Percentiles rank a stretch among this genome's conserved stretches.
phyloP scores from a whole-genome alignment of 257 asterid species.

The Nyctanthes arbortristis region DNA sequence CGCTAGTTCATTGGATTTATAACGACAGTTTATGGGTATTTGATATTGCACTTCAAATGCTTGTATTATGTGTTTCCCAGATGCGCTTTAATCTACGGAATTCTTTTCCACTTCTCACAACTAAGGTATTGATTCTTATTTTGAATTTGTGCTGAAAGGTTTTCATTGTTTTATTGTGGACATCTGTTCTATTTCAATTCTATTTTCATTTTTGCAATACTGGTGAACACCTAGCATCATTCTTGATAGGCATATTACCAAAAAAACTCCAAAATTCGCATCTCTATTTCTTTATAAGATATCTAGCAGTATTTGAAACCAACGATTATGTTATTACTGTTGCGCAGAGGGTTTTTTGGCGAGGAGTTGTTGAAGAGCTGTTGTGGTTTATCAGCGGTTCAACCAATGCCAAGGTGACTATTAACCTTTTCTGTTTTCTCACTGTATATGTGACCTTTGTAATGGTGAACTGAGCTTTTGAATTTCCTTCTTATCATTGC shows the following conservation, averaged over 20 bases:
- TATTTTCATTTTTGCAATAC: background rate
- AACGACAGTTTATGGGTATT: slow-evolving; percentile 4
- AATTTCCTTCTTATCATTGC: background rate
- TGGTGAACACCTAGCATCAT: background rate
- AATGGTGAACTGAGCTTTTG: background rate
- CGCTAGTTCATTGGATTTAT: no score
- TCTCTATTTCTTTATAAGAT: background rate
- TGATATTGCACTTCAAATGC: slow-evolving; percentile 14
- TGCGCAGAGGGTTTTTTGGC: slow-evolving; percentile 85
- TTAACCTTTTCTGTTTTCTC: background rate
- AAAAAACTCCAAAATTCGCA: slow-evolving; percentile 4
- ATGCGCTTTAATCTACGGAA: slow-evolving; percentile 87
- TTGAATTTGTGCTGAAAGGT: slow-evolving; percentile 4
- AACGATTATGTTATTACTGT: slow-evolving; percentile 7
- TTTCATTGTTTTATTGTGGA: background rate
- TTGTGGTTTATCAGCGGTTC: slow-evolving; percentile 98
- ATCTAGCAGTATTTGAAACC: background rate
- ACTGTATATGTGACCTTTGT: background rate
- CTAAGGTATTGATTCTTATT: slow-evolving; percentile 53
- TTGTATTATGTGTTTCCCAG: slow-evolving; percentile 41
- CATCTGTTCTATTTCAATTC: slow-evolving; percentile 1
- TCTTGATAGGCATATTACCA: background rate
- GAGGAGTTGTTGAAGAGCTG: slow-evolving; percentile 97
- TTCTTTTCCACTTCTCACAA: slow-evolving; percentile 93
- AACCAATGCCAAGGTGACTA: slow-evolving; percentile 84